Evolutionary conservation across 192 early-diverging fungal genomes (phyloP), one percentile per base, ranked within the genome.

Genomic region (Entrophospora sp.): DNA sequence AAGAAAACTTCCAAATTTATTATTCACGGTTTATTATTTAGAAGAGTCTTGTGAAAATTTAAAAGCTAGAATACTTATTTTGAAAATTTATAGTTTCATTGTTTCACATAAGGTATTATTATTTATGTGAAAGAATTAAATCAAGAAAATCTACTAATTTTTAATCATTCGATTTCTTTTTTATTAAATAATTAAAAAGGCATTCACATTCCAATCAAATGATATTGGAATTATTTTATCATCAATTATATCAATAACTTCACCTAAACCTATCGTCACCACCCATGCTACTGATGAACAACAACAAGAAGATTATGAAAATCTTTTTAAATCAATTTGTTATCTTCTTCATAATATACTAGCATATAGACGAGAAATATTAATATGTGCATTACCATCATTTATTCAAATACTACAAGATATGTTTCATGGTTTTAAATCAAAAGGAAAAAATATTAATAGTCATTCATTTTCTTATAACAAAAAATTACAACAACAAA

Each of bases 391-490:
- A n/a, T 78, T 89, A 35, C 78, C 84, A 30, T 56, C 78, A 0
- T 80, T 85, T 31, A 72, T 71, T 4, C 52, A 72, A 2, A 75
- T 87, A n/a, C 24, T 87, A 13, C 77, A 82, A 63, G 55, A 72
- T 5, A 36, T 84, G n/a, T 46, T 87, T 16, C 74, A 85, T 49
- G 81, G 81, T 55, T 87, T 87, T 64, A 82, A 79, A 64, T 80
- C 78, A 1, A 43, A 71, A 4, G 73, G 78, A 14, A 75, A 75
- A 37, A 44, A 69, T 4, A 67, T 31, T 64, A 67, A 1, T 66
- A 73, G 18, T 44, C 61, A 9, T 13, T 70, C 16, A 42, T 53
- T 25, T 18, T 69, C 8, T 48, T 10, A 22, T 22, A 6, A 49
- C 38, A 10, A 61, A 31, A 40, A 3, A 22, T 12, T 53, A 42